Evolutionary conservation across 352 stramenopile species (phyloP).

Genomic region (Stephanocyclus meneghinianus): DNA sequence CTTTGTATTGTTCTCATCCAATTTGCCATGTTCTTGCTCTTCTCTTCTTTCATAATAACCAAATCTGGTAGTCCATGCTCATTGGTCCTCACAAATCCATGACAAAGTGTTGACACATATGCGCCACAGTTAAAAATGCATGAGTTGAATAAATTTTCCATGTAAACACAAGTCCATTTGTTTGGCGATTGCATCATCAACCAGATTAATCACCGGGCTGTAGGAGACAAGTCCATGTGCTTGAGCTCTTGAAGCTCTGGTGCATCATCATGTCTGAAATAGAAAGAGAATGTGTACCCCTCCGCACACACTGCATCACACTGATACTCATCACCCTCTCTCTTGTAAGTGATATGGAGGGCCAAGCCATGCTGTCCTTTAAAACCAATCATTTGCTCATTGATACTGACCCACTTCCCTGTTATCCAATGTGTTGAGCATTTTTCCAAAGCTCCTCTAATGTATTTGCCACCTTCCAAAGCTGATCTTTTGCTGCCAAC

Average conservation of each 20-base stretch:
- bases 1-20: slow-evolving; percentile 3
- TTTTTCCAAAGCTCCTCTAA: slow-evolving; percentile 19
- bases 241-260: slow-evolving; percentile 1
- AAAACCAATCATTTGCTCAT: slow-evolving; percentile 27
- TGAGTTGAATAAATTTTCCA: slow-evolving; percentile 50
- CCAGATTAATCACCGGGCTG: slow-evolving; percentile 16
- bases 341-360: slow-evolving; percentile 36
- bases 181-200: slow-evolving; percentile 11
- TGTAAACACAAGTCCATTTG: slow-evolving; percentile 22
- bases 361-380: slow-evolving; percentile 21
- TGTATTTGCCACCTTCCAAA: slow-evolving; percentile 28
- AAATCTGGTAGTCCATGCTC: slow-evolving; percentile 17
- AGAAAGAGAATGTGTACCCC: slow-evolving; percentile 42
- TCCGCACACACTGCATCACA: slow-evolving; percentile 45
- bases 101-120: slow-evolving; percentile 7
- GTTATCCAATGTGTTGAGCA: slow-evolving; percentile 13
- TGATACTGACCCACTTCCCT: slow-evolving; percentile 11
- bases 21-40: slow-evolving; percentile 13
- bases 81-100: slow-evolving; percentile 31
- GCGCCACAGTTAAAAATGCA: slow-evolving; percentile 16
- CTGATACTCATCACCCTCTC: slow-evolving; percentile 47
- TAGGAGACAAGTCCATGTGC: slow-evolving; percentile 21
- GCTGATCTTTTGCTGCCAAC: slow-evolving; percentile 1
- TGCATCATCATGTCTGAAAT: slow-evolving; percentile 21
- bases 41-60: slow-evolving; percentile 29